These are phyloP conservation scores for Ensete ventricosum DNA, from an alignment of 176 grass and related monocot species.

Conservation along the genomic window DNA sequence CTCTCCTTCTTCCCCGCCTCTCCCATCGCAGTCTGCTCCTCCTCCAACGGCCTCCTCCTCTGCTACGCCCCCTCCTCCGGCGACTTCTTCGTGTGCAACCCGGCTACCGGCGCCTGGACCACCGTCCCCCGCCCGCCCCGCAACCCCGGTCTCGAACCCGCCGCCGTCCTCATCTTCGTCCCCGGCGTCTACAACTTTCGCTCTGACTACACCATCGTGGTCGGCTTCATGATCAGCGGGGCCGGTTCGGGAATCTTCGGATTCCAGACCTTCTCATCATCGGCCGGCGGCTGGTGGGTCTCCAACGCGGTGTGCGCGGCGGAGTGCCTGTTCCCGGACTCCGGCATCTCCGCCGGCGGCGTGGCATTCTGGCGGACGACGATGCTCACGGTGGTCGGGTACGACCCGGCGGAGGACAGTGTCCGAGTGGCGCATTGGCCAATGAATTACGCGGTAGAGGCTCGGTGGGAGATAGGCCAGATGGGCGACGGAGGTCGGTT, in stretches of 20 bases:
- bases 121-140: slow-evolving; percentile 30
- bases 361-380: slow-evolving; percentile 42
- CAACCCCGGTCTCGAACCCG: slow-evolving; percentile 23
- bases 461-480: slow-evolving; percentile 34
- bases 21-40: slow-evolving; percentile 24
- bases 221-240: slow-evolving; percentile 13
- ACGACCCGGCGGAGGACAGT: slow-evolving; percentile 1
- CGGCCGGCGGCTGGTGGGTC: slow-evolving; percentile 31
- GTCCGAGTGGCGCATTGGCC: not conserved
- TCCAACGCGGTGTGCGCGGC: slow-evolving; percentile 22
- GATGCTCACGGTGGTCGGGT: slow-evolving; percentile 40
- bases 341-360: slow-evolving; percentile 25
- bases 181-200: slow-evolving; percentile 32
- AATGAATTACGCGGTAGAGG: not conserved
- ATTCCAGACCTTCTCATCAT: slow-evolving; percentile 38
- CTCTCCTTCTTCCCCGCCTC: slow-evolving; percentile 30
- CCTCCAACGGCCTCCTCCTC: slow-evolving; percentile 41
- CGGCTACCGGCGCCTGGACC: slow-evolving; percentile 28
- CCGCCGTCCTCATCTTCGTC: slow-evolving; percentile 42
- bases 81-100: slow-evolving; percentile 41
- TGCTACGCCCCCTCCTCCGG: slow-evolving; percentile 17
- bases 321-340: slow-evolving; percentile 33
- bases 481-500: slow-evolving; percentile 7
- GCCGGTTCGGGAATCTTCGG: slow-evolving; percentile 5
- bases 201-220: slow-evolving; percentile 43